phyloP scores from a whole-genome alignment of 2,329 filamentous ascomycete species.

The Hawksworthiomyces lignivorus region DNA sequence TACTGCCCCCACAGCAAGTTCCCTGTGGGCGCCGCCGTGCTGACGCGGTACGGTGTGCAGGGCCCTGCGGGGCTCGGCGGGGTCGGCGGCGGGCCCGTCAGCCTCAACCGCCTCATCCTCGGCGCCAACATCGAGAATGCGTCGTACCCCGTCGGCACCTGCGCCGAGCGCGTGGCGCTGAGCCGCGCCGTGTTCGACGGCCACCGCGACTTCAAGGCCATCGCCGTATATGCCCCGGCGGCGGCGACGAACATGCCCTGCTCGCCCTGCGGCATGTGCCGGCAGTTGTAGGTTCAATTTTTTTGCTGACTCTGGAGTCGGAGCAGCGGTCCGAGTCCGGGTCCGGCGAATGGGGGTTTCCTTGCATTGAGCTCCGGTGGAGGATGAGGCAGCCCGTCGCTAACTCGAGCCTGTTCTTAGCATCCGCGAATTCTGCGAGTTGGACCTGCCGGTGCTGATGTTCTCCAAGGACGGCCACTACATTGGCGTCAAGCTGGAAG shows the following conservation, averaged over 20 bases:
- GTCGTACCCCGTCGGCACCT: constrained; percentile 87
- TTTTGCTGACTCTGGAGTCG: too few relatives aligned
- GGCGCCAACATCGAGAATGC: constrained; percentile 95
- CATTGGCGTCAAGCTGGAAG: constrained; percentile 59
- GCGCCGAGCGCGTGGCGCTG: constrained; percentile 86
- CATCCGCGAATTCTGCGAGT: constrained; percentile 67
- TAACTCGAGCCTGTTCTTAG: too few relatives aligned
- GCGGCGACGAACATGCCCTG: constrained; percentile 40
- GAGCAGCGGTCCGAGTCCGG: too few relatives aligned
- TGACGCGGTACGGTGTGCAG: constrained; percentile 36
- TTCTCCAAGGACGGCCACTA: constrained; percentile 75
- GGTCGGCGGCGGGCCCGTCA: constrained; percentile 13
- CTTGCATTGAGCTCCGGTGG: too few relatives aligned
- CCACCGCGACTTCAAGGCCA: constrained; percentile 56
- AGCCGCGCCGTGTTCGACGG: constrained; percentile 65
- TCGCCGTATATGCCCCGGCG: constrained; percentile 81
- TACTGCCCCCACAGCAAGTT: constrained; percentile 95
- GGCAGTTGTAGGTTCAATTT: constrained; percentile 66
- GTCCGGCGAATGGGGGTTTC: too few relatives aligned
- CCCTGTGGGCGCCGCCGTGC: constrained; percentile 76
- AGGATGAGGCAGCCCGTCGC: too few relatives aligned
- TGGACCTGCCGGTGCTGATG: constrained; percentile 78
- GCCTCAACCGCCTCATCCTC: constrained; percentile 33
- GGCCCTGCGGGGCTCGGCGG: background rate
- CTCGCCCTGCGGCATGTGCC: constrained; percentile 90